These are phyloP conservation scores for Gaultheria prostrata DNA, from an alignment of 148 eudicot species.

Conservation along the genomic window DNA sequence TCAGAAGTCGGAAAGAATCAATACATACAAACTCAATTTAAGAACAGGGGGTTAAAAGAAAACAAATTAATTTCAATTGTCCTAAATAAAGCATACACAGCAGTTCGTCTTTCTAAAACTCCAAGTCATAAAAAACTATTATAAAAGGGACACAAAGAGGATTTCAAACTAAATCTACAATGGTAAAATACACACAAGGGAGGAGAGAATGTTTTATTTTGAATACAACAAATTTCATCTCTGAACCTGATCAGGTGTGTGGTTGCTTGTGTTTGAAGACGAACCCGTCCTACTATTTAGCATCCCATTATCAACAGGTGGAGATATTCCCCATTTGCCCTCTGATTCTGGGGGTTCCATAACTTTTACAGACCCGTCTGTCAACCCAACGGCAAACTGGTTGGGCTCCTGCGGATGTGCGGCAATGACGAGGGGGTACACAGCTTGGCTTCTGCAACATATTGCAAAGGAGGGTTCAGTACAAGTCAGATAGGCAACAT, in stretches of 20 bases:
- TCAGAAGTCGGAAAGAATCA: not conserved
- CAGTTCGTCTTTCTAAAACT: not conserved
- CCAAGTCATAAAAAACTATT: constrained; percentile 2
- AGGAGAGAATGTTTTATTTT: constrained; percentile 1
- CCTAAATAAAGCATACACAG: constrained; percentile 4
- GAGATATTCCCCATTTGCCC: constrained; percentile 76
- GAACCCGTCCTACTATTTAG: constrained; percentile 64
- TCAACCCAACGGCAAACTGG: constrained; percentile 80
- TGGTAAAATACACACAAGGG: constrained; percentile 15
- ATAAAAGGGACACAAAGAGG: not conserved
- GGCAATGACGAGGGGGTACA: constrained; percentile 57
- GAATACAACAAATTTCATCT: constrained; percentile 38
- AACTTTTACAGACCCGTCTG: constrained; percentile 73
- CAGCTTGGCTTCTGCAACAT: constrained; percentile 56
- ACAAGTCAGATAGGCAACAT: not conserved
- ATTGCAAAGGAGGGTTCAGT: constrained; percentile 3
- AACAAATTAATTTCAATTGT: constrained; percentile 4
- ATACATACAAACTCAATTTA: not conserved
- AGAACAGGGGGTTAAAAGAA: not conserved
- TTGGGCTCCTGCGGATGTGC: constrained; percentile 79
- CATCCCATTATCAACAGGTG: constrained; percentile 65
- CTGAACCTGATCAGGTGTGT: constrained; percentile 63
- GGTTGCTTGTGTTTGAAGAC: constrained; percentile 67
- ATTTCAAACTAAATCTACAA: constrained; percentile 23
- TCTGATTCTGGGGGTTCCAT: constrained; percentile 79